Base-by-base conservation (phyloP, 1,284 basidiomycete species). In the Cryptococcus neoformans region DNA sequence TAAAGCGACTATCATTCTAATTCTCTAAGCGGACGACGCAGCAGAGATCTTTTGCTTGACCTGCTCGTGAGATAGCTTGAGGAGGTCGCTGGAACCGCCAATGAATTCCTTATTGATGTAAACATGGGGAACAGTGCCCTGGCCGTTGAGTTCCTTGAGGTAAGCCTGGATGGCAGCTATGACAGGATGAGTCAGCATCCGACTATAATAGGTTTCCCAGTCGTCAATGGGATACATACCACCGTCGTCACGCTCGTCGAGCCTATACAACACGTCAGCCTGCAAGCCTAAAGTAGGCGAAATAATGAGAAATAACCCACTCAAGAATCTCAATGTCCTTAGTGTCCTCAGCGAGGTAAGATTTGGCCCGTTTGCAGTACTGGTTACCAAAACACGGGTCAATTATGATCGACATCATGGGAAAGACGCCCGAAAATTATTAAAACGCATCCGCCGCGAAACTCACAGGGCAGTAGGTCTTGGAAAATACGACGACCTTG, bases 401-500 rank as follows among this genome's bases (percentile, higher is more conserved):
- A 21, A 11, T 12, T 35, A 37, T 6, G 12, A 38, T 10, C 10
- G 34, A 41, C 40, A 47, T 8, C 40, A 21, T 21, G 21, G 21
- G 21, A 21, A 21, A 21, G 21, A 45, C 16, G 16, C 7, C 5
- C 36, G 44, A 6, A 38, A 36, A 46, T 7, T 48, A 14, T 12
- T 45, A 17, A 37, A 21, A 44, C 10, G 51, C 12, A 10, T 36
- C 5, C 14, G 3, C 0, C 1, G 21, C 42, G 11, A 40, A 3
- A 72, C 76, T 65, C 58, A 78, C 76, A 50, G 74, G 74, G 62
- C 76, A 78, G 65, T 73, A 77, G 37, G 67, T 62, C 67, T 78
- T 78, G 60, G 68, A 68, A 61, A 75, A 77, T 38, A 78, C 68
- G 48, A 74, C 67, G 51, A 76, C 71, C 57, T 72, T 65, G 68